Evolutionary conservation across 2,329 filamentous ascomycete species (phyloP), one percentile per base, ranked within the genome.

Genomic region (Ampelomyces quisqualis): DNA sequence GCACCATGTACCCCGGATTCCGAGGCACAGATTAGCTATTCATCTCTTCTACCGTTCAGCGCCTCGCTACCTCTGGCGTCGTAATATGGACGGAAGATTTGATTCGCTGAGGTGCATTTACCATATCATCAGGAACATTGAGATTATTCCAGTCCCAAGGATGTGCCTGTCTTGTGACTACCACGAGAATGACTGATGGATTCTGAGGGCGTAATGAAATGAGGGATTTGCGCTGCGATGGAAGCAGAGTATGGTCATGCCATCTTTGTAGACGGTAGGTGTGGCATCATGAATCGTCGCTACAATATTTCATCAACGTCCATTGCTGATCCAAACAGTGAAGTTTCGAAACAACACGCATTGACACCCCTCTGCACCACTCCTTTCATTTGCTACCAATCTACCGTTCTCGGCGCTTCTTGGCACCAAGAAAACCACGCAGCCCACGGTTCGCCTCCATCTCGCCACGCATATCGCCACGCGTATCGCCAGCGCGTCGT

Each of bases 1-100:
- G 8, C 35, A 33, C 27, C 34, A 37, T 30, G 45, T 34, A 37
- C 31, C 39, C 42, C 36, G 28, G 42, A 50, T 50, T 26, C 46
- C 31, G 46, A 49, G 51, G 51, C 53, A 33, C 47, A 48, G 39
- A 37, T 11, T 40, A 40, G 36, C 40, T 45, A 44, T 47, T 39
- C 32, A 34, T 14, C 34, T 31, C 29, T 36, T 34, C 34, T 35
- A 5, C 26, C 24, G n/a, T 27, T 29, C 13, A 35, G 26, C 19
- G 36, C 32, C 33, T 23, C 29, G n/a, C 20, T 14, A 27, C 11
- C 20, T 23, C 34, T 22, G 33, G 15, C n/a, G 9, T 21, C 22
- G 35, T 22, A 48, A 40, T 50, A 40, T 38, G 34, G n/a, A 37
- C 40, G 43, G 20, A 53, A 47, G 46, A 34, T 37, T 15, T 34